Evolutionary conservation across 169 alveolate species (phyloP).

Genomic region (Amoebophrya sp.): DNA sequence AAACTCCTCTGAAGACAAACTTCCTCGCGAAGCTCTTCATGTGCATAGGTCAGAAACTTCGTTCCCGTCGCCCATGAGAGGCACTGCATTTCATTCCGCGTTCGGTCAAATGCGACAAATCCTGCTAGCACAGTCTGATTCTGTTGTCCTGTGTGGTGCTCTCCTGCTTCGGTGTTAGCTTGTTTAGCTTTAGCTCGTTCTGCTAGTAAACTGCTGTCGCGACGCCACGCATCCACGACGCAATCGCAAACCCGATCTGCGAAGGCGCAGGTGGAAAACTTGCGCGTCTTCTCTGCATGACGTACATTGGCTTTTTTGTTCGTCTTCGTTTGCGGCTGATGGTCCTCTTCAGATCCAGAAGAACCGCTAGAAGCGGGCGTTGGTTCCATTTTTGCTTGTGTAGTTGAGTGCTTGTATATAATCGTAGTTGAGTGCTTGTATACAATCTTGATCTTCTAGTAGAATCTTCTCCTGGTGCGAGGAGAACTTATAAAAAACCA

Average conservation of each 20-base stretch:
- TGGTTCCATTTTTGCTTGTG: too few relatives aligned
- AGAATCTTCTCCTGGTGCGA: too few relatives aligned
- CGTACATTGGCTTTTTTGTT: too few relatives aligned
- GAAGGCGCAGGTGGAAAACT: background rate
- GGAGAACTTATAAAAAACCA: too few relatives aligned
- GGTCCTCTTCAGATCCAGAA: too few relatives aligned
- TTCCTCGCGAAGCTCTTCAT: background rate
- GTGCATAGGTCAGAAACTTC: background rate
- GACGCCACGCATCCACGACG: background rate
- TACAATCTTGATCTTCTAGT: too few relatives aligned
- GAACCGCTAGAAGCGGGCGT: too few relatives aligned
- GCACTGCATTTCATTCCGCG: background rate
- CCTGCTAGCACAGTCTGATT: background rate
- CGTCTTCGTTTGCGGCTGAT: too few relatives aligned
- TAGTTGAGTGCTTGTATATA: too few relatives aligned
- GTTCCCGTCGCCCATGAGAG: background rate
- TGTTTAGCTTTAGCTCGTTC: background rate
- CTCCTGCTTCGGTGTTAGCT: background rate
- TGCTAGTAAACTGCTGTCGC: too few relatives aligned
- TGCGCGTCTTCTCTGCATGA: slow-evolving; percentile 4
- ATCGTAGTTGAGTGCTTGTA: too few relatives aligned
- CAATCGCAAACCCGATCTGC: background rate
- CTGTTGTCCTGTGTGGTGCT: background rate
- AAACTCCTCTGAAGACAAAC: background rate
- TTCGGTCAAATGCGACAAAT: background rate